Evolutionary conservation across 2,329 filamentous ascomycete species (phyloP), one percentile per base, ranked within the genome.

Genomic region (Penicillium verrucosum): DNA sequence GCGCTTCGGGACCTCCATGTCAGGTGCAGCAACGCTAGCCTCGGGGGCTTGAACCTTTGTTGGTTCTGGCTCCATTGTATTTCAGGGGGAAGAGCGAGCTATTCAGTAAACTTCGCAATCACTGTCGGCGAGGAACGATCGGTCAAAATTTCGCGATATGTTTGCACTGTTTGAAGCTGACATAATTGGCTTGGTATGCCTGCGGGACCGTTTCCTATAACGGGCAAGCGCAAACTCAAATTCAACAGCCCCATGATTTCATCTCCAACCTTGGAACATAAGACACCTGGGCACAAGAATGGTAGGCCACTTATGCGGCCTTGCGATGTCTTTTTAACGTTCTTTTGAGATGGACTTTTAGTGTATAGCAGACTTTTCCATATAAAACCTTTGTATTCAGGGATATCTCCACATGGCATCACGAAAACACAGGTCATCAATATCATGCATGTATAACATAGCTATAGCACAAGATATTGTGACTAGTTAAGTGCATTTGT

Each of bases 151-250:
- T 63, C 56, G 18, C 30, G 36, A 43, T 16, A 30, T 53, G 57
- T 70, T 70, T 71, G 68, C 57, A 63, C 34, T 53, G 57, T 66
- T 65, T 65, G 62, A 25, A 43, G 2, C 2, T 2, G 3, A 10
- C 4, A 9, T 38, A n/a, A 52, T 46, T 49, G 40, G 38, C 14
- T 34, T 5, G 11, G 9, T 29, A 11, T 18, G 25, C 1, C 18
- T 49, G 3, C 27, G 36, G 25, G 25, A 5, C 37, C 29, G 6
- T 34, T 36, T 34, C 38, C 38, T 44, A 14, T 34, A 16, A 44
- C 0, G 12, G 23, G 9, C 30, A 44, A 51, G 49, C 40, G 38
- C 29, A 14, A 51, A 51, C 49, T 21, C 30, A 51, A 32, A 44
- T 44, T 8, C 6, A 4, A 4, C 27, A 16, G 4, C 36, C 47